phyloP scores from a whole-genome alignment of 345 rosid species.

The Schrenkiella parvula region DNA sequence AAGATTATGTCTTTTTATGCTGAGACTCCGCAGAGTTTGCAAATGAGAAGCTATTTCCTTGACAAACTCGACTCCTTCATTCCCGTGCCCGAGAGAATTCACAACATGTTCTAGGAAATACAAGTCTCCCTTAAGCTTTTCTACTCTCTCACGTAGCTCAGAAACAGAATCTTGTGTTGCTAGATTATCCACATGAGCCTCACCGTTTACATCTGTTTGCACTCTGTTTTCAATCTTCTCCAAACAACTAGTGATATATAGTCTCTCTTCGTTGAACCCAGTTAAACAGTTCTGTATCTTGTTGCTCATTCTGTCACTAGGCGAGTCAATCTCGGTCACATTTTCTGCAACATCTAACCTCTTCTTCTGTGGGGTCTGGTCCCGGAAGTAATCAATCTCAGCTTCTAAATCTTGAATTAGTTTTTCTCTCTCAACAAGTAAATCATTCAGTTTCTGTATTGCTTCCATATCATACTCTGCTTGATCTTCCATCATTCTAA shows the following conservation, averaged over 20 bases:
- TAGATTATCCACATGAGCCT: slow-evolving; percentile 4
- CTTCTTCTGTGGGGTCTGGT: slow-evolving; percentile 38
- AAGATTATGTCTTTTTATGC: slow-evolving; percentile 29
- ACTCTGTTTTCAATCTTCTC: slow-evolving; percentile 43
- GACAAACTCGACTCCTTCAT: slow-evolving; percentile 42
- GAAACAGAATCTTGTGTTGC: slow-evolving; percentile 27
- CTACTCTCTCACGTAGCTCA: slow-evolving; percentile 46
- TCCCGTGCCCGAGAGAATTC: slow-evolving; percentile 40
- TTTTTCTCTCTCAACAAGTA: slow-evolving; percentile 75
- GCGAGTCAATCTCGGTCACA: background rate
- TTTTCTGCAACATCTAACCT: slow-evolving; percentile 13
- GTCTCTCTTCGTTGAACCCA: slow-evolving; percentile 52
- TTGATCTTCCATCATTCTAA: slow-evolving; percentile 92
- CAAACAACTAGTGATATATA: slow-evolving; percentile 38
- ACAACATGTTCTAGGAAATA: slow-evolving; percentile 47
- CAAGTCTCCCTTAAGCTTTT: slow-evolving; percentile 45
- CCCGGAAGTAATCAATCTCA: slow-evolving; percentile 64
- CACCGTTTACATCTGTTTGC: background rate
- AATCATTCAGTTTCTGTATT: slow-evolving; percentile 71
- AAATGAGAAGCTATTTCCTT: slow-evolving; percentile 49
- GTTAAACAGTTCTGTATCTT: slow-evolving; percentile 27
- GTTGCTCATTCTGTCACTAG: slow-evolving; percentile 11
- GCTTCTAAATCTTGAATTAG: slow-evolving; percentile 83
- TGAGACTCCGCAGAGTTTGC: slow-evolving; percentile 38
- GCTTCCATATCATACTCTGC: slow-evolving; percentile 93